Conservation (phyloP, 2,329 filamentous ascomycete genomes). For the Sclerotinia minor region DNA sequence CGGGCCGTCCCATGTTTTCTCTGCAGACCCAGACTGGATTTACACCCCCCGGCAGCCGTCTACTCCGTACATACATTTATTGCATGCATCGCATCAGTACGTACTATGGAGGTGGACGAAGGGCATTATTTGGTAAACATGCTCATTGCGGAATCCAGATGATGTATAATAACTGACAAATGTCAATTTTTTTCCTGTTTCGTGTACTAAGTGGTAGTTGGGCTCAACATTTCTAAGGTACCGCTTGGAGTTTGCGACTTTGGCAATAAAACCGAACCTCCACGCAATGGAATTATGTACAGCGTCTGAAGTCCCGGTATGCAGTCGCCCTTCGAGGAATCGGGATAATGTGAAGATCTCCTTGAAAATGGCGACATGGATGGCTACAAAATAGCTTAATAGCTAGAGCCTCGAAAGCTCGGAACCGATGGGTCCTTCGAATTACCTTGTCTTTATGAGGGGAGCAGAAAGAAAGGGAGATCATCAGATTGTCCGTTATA, state of each 20-base stretch:
- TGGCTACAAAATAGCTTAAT: not conserved
- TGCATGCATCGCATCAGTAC: no score
- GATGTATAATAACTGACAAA: no score
- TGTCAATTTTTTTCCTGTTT: not conserved
- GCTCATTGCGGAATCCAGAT: no score
- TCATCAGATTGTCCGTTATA: not conserved
- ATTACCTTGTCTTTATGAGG: not conserved
- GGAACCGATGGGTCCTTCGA: not conserved
- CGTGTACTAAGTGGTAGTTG: not conserved
- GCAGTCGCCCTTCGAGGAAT: not conserved
- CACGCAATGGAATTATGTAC: not conserved
- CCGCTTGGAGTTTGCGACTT: no score
- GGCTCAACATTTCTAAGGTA: not conserved
- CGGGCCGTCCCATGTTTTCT: slow-evolving; percentile 4
- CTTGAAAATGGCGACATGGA: not conserved
- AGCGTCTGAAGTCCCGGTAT: not conserved
- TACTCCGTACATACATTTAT: no score
- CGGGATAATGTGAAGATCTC: not conserved
- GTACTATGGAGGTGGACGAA: no score
- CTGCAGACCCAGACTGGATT: not conserved
- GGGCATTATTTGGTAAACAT: no score
- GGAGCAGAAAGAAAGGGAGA: not conserved
- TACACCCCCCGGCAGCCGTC: not conserved
- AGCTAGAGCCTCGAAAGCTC: not conserved
- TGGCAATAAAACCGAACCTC: not conserved